Conservation (phyloP, 2,329 filamentous ascomycete genomes). For the Xylariaceae sp. region DNA sequence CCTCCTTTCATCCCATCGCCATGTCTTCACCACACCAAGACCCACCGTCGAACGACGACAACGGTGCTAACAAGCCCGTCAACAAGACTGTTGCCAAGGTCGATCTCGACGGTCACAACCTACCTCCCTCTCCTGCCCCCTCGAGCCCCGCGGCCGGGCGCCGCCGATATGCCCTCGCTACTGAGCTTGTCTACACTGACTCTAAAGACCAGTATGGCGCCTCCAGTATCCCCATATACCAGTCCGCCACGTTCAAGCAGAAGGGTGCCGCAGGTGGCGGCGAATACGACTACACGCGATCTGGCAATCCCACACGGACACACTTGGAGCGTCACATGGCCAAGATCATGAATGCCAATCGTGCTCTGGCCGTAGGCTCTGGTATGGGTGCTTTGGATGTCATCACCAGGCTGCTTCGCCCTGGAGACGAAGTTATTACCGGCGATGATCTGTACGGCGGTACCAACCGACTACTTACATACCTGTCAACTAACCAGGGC, state of each 20-base stretch:
- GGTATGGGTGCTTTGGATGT: constrained; percentile 98
- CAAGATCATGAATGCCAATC: constrained; percentile 96
- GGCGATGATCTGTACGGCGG: constrained; percentile 96
- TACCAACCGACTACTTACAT: constrained; percentile 88
- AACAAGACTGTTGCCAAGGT: constrained; percentile 56
- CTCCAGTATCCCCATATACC: constrained; percentile 95
- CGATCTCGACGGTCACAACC: constrained; percentile 75
- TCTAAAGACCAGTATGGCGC: constrained; percentile 95
- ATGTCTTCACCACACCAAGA: constrained; percentile 30
- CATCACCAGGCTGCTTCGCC: constrained; percentile 82
- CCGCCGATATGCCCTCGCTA: constrained; percentile 83
- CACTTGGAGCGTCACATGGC: constrained; percentile 94
- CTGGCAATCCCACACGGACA: constrained; percentile 91
- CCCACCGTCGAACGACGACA: constrained; percentile 29
- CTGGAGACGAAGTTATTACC: constrained; percentile 94
- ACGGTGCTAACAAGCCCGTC: constrained; percentile 36
- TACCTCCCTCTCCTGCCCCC: constrained; percentile 87
- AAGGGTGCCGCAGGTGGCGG: constrained; percentile 70
- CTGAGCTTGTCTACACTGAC: constrained; percentile 94
- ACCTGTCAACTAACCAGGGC: constrained; percentile 79
- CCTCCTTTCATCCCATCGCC: background rate
- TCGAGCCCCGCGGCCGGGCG: constrained; percentile 82
- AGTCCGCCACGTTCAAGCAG: constrained; percentile 98
- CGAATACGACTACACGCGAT: constrained; percentile 98
- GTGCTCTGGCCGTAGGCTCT: constrained; percentile 87